Percentiles rank a stretch among this genome's conserved stretches.
These are phyloP conservation scores for Fonsecaea multimorphosa DNA, from an alignment of 2,329 filamentous ascomycete genomes.

Conservation along the genomic window DNA sequence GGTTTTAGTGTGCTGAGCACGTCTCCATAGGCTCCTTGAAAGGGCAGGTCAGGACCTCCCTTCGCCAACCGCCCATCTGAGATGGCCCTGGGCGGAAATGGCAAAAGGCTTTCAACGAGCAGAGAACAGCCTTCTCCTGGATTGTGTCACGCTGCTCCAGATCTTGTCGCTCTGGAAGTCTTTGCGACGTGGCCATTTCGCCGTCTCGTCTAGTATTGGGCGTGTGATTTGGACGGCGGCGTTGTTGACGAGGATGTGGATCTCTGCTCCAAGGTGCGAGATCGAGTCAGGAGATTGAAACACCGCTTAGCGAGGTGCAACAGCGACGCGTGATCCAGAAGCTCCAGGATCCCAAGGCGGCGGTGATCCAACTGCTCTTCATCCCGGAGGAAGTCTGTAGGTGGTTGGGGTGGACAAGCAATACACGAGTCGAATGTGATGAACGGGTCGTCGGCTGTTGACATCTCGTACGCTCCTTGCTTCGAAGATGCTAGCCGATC, in stretches of 20 bases:
- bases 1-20: neutral
- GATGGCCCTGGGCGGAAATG: slow-evolving; percentile 26
- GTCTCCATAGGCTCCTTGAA: neutral
- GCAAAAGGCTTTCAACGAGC: slow-evolving; percentile 29
- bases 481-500: no score
- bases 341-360: slow-evolving; percentile 15
- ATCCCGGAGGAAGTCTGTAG: no score
- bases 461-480: no score
- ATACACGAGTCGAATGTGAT: no score
- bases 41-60: neutral
- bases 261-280: no score
- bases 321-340: slow-evolving; percentile 1
- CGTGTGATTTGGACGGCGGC: no score
- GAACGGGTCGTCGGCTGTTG: no score
- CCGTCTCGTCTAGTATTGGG: slow-evolving; percentile 24
- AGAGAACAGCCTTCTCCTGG: slow-evolving; percentile 32
- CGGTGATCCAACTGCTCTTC: slow-evolving; percentile 19
- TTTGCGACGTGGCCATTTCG: slow-evolving; percentile 26
- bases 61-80: neutral
- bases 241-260: no score
- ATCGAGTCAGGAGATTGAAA: neutral
- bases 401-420: no score
- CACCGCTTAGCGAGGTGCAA: neutral
- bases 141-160: slow-evolving; percentile 35
- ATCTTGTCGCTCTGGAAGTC: slow-evolving; percentile 30